Percentiles rank a stretch among this genome's conserved stretches.
Evolutionary conservation across 2,329 filamentous ascomycete genomes (phyloP).

Genomic region (Dactylonectria macrodidyma): DNA sequence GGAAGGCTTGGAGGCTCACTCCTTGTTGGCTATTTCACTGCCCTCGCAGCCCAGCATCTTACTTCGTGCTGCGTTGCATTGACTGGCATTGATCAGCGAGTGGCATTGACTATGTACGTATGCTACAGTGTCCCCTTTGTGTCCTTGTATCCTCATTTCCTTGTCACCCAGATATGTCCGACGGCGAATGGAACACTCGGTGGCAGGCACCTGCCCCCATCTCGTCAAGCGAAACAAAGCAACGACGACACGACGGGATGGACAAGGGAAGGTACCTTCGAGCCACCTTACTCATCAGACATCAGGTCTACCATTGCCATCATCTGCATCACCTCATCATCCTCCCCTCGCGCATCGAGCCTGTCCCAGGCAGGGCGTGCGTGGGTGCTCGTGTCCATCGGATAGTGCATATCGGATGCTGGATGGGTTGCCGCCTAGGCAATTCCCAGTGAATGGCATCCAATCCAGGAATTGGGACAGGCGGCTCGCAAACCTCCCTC

Average conservation of each 20-base stretch:
- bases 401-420: not conserved
- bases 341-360: not conserved
- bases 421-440: slow-evolving; percentile 9
- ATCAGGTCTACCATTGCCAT: not conserved
- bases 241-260: no score
- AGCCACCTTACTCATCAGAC: no score
- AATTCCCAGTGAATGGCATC: slow-evolving; percentile 22
- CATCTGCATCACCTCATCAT: not conserved
- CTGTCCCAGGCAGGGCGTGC: not conserved
- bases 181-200: not conserved
- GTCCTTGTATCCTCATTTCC: not conserved
- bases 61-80: not conserved
- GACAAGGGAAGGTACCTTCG: no score
- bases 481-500: not conserved
- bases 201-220: not conserved
- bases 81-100: not conserved
- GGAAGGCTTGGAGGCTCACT: not conserved
- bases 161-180: no score
- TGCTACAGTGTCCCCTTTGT: not conserved
- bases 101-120: no score
- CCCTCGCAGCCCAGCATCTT: not conserved
- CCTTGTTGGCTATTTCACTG: not conserved
- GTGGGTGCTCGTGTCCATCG: not conserved
- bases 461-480: not conserved
- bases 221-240: no score